Conservation (phyloP, 352 stramenopile genomes). For the Globisporangium splendens region DNA sequence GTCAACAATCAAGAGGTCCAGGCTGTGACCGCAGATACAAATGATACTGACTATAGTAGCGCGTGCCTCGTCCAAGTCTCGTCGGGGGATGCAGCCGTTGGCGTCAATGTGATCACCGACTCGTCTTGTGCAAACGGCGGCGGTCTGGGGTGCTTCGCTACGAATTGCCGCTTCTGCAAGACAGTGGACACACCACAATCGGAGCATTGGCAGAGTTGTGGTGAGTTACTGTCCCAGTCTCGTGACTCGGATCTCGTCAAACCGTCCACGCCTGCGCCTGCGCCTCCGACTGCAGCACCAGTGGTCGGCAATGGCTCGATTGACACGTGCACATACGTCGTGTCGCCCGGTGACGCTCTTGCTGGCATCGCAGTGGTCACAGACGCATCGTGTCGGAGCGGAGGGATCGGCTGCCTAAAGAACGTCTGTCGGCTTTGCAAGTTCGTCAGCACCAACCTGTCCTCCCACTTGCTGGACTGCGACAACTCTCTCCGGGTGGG, state of each 20-base stretch:
- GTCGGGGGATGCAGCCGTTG: slow-evolving; percentile 20
- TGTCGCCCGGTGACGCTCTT: slow-evolving; percentile 12
- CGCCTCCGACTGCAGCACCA: slow-evolving; percentile 3
- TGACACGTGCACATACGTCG: slow-evolving; percentile 5
- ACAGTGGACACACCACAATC: slow-evolving; percentile 11
- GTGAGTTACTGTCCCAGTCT: background rate
- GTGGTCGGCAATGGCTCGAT: background rate
- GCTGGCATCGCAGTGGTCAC: slow-evolving; percentile 26
- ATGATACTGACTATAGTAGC: too few relatives aligned
- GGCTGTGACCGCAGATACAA: too few relatives aligned
- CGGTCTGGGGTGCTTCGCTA: slow-evolving; percentile 10
- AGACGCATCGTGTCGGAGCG: slow-evolving; percentile 20
- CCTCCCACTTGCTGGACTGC: slow-evolving; percentile 16
- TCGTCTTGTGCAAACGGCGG: slow-evolving; percentile 11
- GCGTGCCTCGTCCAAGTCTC: slow-evolving; percentile 1
- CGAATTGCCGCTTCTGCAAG: slow-evolving; percentile 15
- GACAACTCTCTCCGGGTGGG: background rate
- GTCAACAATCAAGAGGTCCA: too few relatives aligned
- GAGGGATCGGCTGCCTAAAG: slow-evolving; percentile 32
- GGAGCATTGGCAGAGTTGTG: slow-evolving; percentile 4
- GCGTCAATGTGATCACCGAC: slow-evolving; percentile 27
- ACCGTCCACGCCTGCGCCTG: background rate
- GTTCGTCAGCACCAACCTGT: slow-evolving; percentile 19
- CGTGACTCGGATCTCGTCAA: background rate
- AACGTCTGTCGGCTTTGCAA: slow-evolving; percentile 39